Evolutionary conservation across 2,329 filamentous ascomycete genomes (phyloP).

Genomic region (Venturiaceae sp.): DNA sequence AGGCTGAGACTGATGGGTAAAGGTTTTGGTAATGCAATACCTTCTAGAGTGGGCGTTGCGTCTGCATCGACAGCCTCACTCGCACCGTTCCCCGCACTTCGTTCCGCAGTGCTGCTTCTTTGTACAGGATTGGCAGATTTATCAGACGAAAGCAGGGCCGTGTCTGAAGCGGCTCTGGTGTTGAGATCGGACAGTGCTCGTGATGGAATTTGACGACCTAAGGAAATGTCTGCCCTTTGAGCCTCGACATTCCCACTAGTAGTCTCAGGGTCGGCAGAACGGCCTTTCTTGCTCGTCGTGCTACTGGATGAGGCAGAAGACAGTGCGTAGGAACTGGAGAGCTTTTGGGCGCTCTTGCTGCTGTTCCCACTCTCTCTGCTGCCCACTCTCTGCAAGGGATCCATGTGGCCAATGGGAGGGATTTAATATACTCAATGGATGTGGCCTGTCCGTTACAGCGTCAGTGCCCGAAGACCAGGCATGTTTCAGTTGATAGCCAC

Average conservation of each 20-base stretch:
- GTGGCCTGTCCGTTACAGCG: background rate
- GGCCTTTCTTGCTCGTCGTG: constrained; percentile 41
- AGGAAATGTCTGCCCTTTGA: background rate
- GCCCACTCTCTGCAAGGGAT: constrained; percentile 4
- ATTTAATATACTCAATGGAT: background rate
- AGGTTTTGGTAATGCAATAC: constrained; percentile 11
- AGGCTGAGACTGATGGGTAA: constrained; percentile 9
- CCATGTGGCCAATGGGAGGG: background rate
- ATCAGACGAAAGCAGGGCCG: background rate
- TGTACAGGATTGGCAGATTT: background rate
- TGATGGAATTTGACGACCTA: background rate
- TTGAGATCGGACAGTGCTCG: background rate
- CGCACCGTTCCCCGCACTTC: constrained; percentile 16
- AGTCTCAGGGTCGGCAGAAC: constrained; percentile 50
- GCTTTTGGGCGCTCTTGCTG: constrained; percentile 24
- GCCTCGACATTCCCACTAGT: constrained; percentile 47
- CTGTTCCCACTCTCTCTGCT: constrained; percentile 26
- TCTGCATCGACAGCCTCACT: constrained; percentile 55
- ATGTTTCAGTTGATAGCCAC: background rate
- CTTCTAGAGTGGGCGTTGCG: constrained; percentile 30
- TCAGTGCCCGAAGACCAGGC: background rate
- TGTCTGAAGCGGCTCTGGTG: background rate
- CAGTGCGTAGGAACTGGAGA: constrained; percentile 29
- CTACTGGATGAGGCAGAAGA: constrained; percentile 34
- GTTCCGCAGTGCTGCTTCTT: background rate